These are phyloP conservation scores for Ustilago trichophora DNA, from an alignment of 1,284 basidiomycete genomes.

Conservation along the genomic window DNA sequence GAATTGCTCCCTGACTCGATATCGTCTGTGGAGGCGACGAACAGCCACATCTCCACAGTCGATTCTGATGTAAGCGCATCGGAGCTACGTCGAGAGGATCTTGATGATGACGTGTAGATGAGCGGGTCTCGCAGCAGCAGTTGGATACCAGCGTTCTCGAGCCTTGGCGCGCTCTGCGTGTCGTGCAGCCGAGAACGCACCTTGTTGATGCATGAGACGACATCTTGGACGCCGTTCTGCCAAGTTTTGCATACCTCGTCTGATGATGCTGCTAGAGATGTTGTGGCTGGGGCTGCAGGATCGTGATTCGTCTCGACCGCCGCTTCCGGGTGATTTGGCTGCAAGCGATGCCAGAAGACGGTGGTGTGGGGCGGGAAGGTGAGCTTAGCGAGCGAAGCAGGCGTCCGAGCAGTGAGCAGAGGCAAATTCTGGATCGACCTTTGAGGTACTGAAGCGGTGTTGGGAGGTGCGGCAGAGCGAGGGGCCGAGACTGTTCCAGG, in stretches of 20 bases:
- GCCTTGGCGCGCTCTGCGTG: background rate
- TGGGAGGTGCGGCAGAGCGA: constrained; percentile 16
- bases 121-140: constrained; percentile 1
- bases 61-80: no score
- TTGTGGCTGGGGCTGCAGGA: background rate
- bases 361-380: constrained; percentile 11
- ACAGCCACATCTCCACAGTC: no score
- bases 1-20: no score
- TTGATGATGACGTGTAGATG: no score
- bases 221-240: constrained; percentile 2
- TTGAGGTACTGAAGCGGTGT: constrained; percentile 2
- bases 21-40: no score
- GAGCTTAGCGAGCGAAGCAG: constrained; percentile 23
- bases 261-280: background rate
- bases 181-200: background rate
- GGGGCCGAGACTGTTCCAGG: constrained; percentile 23
- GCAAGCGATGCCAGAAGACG: constrained; percentile 21
- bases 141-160: background rate
- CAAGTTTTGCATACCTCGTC: constrained; percentile 1
- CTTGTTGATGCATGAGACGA: constrained; percentile 1
- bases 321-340: background rate
- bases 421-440: constrained; percentile 18
- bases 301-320: background rate
- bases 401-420: constrained; percentile 21
- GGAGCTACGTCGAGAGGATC: no score